phyloP scores from a whole-genome alignment of 2,329 filamentous ascomycete species.

The Fusarium buharicum region DNA sequence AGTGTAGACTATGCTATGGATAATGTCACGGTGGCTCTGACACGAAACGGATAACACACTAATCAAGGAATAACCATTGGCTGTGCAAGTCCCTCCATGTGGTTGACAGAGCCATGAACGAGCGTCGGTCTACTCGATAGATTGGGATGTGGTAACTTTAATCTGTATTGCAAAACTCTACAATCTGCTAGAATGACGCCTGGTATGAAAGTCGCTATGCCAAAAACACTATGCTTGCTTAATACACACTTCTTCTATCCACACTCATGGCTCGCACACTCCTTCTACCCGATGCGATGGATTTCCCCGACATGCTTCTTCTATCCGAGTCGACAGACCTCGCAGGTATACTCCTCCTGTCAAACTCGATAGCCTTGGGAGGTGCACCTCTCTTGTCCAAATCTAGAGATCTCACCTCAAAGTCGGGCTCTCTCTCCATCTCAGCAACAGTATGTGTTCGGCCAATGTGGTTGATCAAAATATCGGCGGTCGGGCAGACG shows the following conservation, averaged over 20 bases:
- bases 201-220: constrained; percentile 19
- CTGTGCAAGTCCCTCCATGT: no score
- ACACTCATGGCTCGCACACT: constrained; percentile 25
- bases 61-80: no score
- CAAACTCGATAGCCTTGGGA: constrained; percentile 8
- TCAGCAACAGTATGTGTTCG: constrained; percentile 29
- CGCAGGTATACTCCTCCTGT: constrained; percentile 13
- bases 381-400: constrained; percentile 11
- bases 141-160: no score
- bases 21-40: no score
- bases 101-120: no score
- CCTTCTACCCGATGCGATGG: neutral
- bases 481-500: constrained; percentile 34
- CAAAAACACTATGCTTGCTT: neutral
- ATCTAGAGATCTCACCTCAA: constrained; percentile 28
- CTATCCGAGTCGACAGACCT: constrained; percentile 9
- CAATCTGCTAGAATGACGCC: neutral
- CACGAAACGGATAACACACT: no score
- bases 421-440: constrained; percentile 40
- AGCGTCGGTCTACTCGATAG: no score
- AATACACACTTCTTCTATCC: constrained; percentile 19
- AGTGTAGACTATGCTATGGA: neutral
- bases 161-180: neutral
- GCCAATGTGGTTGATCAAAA: constrained; percentile 36
- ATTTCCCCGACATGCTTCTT: neutral